Evolutionary conservation across 2,329 filamentous ascomycete genomes (phyloP), one percentile per base, ranked within the genome.

Genomic region (Westerdykella aurantiaca): DNA sequence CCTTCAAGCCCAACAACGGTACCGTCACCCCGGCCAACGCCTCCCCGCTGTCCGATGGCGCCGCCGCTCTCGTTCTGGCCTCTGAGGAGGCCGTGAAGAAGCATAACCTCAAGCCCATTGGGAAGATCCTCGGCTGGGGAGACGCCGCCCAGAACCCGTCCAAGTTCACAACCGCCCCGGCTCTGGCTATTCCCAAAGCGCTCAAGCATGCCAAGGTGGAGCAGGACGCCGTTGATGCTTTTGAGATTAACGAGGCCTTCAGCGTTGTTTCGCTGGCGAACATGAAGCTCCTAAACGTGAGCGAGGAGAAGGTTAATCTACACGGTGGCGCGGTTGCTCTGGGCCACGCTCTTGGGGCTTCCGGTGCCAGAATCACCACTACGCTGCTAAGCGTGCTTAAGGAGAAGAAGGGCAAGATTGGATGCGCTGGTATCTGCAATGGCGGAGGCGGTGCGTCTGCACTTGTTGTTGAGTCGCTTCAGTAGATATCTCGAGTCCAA

Each of bases 211-310:
- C 93, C 49, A 86, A 87, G 50, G 73, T 98, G 50, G 79, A 81
- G 45, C 78, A 83, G 56, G 81, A 84, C 51, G 78, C 87, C 47
- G 78, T 98, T 46, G 91, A 97, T 63, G 93, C 82, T 58, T 98
- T 93, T 70, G 93, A 98, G 78, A 96, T 98, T 78, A 98, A 98
- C 77, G 93, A 98, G 77, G 93, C 93, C 34, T 98, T 98, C 77
- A 93, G 87, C 51, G 93, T 95, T 39, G 93, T 98, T 51, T 88
- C 93, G 33, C 79, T 98, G 41, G 90, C 93, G 55, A 98, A 98
- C 77, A 82, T 95, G 74, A 95, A 98, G 80, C 70, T 97, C 43
- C 82, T 98, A 34, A 78, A 77, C 49, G 73, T 98, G 45, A 76
- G 77, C 52, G 79, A 86, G 53, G 86, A 90, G 47, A 94, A 89